These are phyloP conservation scores for Pichia phayaonensis DNA, from an alignment of 805 yeast species.

Conservation along the genomic window DNA sequence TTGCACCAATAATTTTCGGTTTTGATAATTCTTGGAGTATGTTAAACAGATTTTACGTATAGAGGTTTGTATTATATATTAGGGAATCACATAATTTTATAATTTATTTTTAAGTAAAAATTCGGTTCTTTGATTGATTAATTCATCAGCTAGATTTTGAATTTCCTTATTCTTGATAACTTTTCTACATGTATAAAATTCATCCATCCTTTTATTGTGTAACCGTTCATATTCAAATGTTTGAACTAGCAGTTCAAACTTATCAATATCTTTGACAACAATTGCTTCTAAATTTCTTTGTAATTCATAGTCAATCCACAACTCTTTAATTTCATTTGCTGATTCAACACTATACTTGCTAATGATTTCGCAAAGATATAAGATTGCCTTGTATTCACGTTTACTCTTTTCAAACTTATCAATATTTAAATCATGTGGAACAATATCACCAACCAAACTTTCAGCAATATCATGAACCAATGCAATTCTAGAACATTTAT, in stretches of 20 bases:
- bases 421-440: slow-evolving; percentile 63
- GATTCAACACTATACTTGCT: slow-evolving; percentile 56
- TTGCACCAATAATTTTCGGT: slow-evolving; percentile 84
- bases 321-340: slow-evolving; percentile 55
- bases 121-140: slow-evolving; percentile 38
- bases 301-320: slow-evolving; percentile 88
- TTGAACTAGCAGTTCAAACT: slow-evolving; percentile 77
- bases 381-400: slow-evolving; percentile 68
- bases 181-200: slow-evolving; percentile 57
- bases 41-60: slow-evolving; percentile 23
- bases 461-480: slow-evolving; percentile 94
- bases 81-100: neutral
- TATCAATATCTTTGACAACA: slow-evolving; percentile 90
- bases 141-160: slow-evolving; percentile 56
- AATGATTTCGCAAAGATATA: slow-evolving; percentile 54
- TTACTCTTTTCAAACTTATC: slow-evolving; percentile 76
- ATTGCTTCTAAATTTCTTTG: slow-evolving; percentile 75
- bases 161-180: slow-evolving; percentile 68
- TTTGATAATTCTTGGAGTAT: slow-evolving; percentile 61
- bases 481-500: slow-evolving; percentile 76
- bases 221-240: slow-evolving; percentile 77
- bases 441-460: slow-evolving; percentile 87
- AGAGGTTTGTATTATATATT: neutral
- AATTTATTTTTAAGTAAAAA: slow-evolving; percentile 27
- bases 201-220: slow-evolving; percentile 53